Percentiles rank a stretch among this genome's conserved stretches.
These are phyloP conservation scores for Leccinum imitatum DNA, from an alignment of 768 basidiomycete species.

Conservation along the genomic window DNA sequence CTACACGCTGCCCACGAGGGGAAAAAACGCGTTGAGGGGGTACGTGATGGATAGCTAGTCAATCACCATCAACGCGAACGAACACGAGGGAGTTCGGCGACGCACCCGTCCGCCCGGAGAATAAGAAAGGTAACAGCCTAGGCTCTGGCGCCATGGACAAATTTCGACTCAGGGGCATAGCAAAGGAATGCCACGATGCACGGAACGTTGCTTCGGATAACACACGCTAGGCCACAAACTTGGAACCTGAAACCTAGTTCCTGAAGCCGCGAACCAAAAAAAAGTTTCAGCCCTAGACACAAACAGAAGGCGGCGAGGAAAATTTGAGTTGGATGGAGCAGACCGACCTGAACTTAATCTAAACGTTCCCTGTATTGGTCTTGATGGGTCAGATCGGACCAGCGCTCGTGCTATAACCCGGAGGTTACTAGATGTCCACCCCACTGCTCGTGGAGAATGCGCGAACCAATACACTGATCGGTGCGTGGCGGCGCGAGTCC, in stretches of 20 bases:
- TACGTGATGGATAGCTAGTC: neutral
- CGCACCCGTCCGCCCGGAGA: neutral
- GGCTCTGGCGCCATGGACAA: neutral
- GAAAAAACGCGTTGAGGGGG: neutral
- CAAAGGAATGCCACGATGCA: constrained; percentile 13
- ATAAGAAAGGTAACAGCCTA: neutral
- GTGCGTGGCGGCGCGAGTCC: neutral
- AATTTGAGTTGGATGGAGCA: neutral
- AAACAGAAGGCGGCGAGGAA: constrained; percentile 2
- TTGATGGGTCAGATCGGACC: neutral
- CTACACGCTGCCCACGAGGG: neutral
- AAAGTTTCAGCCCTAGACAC: no score
- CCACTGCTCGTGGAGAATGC: neutral
- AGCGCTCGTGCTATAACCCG: neutral
- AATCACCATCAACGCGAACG: neutral
- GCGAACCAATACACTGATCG: neutral
- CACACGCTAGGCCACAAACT: neutral
- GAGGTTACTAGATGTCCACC: neutral
- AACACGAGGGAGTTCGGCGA: neutral
- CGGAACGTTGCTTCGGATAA: neutral
- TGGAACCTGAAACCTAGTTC: neutral
- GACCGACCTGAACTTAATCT: neutral
- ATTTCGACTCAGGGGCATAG: neutral
- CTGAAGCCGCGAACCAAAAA: neutral
- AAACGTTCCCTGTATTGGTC: neutral